Conservation (phyloP, 176 grass and related monocot species). For the Aegilops sharonensis region DNA sequence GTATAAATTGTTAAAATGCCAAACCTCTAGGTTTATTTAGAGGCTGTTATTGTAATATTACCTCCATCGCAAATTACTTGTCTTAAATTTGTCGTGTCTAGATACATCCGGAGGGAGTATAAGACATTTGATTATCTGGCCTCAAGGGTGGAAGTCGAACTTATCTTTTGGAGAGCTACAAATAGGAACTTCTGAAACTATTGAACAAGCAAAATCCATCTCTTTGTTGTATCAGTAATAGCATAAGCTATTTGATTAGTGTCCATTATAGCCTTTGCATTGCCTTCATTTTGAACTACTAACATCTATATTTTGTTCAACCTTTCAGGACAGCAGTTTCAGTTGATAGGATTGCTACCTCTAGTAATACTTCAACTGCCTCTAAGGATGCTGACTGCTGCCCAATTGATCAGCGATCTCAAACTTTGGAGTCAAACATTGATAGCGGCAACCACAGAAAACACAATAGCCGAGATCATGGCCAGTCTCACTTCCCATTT, state of each 20-base stretch:
- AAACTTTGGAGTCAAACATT: slow-evolving; percentile 12
- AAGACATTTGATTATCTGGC: neutral
- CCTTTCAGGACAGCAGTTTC: slow-evolving; percentile 61
- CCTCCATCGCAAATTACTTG: no score
- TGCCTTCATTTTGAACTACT: neutral
- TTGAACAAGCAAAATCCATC: neutral
- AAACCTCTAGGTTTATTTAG: neutral
- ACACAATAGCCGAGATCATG: slow-evolving; percentile 32
- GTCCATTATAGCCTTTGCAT: neutral
- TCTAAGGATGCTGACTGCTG: slow-evolving; percentile 23
- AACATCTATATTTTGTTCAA: neutral
- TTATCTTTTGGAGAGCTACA: neutral
- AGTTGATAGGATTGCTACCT: slow-evolving; percentile 45
- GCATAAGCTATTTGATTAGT: neutral
- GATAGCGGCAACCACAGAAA: slow-evolving; percentile 24
- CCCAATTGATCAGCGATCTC: slow-evolving; percentile 19
- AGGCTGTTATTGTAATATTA: neutral
- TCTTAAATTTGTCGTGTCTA: no score
- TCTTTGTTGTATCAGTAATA: neutral
- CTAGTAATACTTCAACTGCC: slow-evolving; percentile 30
- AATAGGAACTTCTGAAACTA: neutral
- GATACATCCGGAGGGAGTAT: no score
- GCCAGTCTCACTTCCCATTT: slow-evolving; percentile 57
- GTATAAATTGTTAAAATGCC: neutral
- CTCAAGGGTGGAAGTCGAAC: neutral